Conservation (phyloP, 176 grass and related monocot species). For the Oryza meyeriana region DNA sequence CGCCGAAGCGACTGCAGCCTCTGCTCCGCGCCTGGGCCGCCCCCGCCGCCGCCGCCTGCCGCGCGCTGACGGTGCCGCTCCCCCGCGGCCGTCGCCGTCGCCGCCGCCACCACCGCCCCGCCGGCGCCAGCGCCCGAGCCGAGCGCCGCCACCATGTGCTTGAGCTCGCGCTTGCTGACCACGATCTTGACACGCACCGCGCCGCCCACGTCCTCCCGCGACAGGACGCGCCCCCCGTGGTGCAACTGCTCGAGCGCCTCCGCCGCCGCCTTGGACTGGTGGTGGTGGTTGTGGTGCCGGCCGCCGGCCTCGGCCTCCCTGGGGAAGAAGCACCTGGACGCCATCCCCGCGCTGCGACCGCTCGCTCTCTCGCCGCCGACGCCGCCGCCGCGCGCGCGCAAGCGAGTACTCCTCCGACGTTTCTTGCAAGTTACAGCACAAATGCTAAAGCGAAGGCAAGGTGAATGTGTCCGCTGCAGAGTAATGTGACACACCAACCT, state of each 20-base stretch:
- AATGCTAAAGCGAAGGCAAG: constrained; percentile 50
- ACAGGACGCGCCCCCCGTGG: constrained; percentile 49
- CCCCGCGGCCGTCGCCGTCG: background rate
- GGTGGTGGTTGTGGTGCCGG: background rate
- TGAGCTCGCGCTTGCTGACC: constrained; percentile 83
- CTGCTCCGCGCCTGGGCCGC: constrained; percentile 41
- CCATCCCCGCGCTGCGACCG: constrained; percentile 20
- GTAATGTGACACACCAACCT: constrained; percentile 26
- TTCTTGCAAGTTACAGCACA: constrained; percentile 46
- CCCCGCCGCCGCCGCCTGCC: constrained; percentile 20
- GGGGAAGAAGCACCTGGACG: constrained; percentile 54
- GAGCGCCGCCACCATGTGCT: constrained; percentile 70
- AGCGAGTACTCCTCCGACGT: constrained; percentile 31
- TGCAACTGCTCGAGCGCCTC: constrained; percentile 52
- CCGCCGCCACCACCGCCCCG: background rate
- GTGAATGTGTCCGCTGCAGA: constrained; percentile 40
- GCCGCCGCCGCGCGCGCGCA: background rate
- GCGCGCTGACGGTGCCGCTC: constrained; percentile 20
- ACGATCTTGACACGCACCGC: constrained; percentile 87
- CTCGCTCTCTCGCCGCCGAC: background rate
- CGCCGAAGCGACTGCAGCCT: constrained; percentile 76
- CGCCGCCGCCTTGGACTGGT: constrained; percentile 33
- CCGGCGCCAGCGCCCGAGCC: constrained; percentile 25
- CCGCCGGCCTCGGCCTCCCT: constrained; percentile 35
- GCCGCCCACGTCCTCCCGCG: constrained; percentile 58